Percentiles rank a stretch among this genome's conserved stretches.
Evolutionary conservation across 1,284 basidiomycete species (phyloP).

Genomic region (Inonotus obliquus): DNA sequence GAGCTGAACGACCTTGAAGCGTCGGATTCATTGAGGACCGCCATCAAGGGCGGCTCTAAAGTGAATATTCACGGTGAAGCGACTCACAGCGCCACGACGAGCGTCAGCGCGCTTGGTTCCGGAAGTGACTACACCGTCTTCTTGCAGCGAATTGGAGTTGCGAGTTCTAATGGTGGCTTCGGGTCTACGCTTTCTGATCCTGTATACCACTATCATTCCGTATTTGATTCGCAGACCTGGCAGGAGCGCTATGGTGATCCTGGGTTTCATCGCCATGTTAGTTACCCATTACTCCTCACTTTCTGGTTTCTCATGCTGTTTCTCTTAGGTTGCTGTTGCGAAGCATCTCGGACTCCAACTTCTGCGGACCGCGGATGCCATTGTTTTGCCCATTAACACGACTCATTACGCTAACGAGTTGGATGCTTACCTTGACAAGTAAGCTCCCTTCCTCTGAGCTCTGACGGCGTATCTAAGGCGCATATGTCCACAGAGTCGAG

Average conservation of each 20-base stretch:
- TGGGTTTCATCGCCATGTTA: conserved; percentile 61
- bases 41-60: conserved; percentile 25
- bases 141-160: conserved; percentile 39
- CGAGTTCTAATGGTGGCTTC: conserved; percentile 53
- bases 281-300: conserved; percentile 18
- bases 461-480: not conserved
- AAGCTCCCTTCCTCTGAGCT: conserved; percentile 18
- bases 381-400: conserved; percentile 69
- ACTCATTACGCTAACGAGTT: conserved; percentile 62
- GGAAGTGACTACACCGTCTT: conserved; percentile 68
- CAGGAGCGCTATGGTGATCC: conserved; percentile 72
- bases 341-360: conserved; percentile 61
- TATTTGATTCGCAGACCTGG: conserved; percentile 74
- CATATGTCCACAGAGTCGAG: conserved; percentile 14
- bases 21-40: conserved; percentile 25
- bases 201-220: conserved; percentile 73
- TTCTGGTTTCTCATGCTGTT: not conserved
- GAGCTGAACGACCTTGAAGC: conserved; percentile 24
- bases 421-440: conserved; percentile 45
- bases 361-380: conserved; percentile 55
- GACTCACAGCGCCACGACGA: conserved; percentile 21
- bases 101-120: conserved; percentile 39
- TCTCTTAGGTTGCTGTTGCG: conserved; percentile 53
- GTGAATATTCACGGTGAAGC: conserved; percentile 20
- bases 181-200: conserved; percentile 45